Evolutionary conservation across 192 early-diverging fungal genomes (phyloP).

Genomic region (Rhizoclosmatium globosum): DNA sequence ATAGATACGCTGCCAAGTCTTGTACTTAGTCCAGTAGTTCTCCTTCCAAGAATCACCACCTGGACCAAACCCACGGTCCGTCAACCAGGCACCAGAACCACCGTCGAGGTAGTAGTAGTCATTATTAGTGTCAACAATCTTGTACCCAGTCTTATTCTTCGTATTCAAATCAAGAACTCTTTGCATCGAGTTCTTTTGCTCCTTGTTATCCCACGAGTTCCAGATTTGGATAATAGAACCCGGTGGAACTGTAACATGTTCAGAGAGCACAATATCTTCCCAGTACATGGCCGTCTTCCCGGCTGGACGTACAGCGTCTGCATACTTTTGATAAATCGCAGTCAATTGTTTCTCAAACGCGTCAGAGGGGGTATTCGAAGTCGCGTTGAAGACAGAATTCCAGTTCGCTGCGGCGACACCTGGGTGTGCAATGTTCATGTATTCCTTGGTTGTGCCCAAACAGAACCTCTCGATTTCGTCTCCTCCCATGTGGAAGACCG

Average conservation of each 20-base stretch:
- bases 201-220: background rate
- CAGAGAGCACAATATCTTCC: slow-evolving; percentile 19
- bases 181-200: background rate
- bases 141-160: background rate
- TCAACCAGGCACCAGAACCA: slow-evolving; percentile 22
- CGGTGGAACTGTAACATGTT: background rate
- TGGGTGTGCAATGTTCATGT: background rate
- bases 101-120: slow-evolving; percentile 26
- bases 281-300: slow-evolving; percentile 19
- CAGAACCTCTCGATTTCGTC: slow-evolving; percentile 43
- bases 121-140: slow-evolving; percentile 21
- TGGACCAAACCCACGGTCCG: background rate
- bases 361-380: too few relatives aligned
- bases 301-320: background rate
- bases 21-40: slow-evolving; percentile 13
- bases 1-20: slow-evolving; percentile 28
- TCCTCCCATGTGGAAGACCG: slow-evolving; percentile 73
- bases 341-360: background rate
- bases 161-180: background rate
- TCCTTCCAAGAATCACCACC: background rate
- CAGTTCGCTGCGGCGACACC: too few relatives aligned
- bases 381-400: too few relatives aligned
- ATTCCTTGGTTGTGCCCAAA: slow-evolving; percentile 3
- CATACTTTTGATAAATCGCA: background rate
- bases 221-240: slow-evolving; percentile 22